Evolutionary conservation across 164 flowering plant species (phyloP), one percentile per base, ranked within the genome.

Genomic region (Pachysandra terminalis): DNA sequence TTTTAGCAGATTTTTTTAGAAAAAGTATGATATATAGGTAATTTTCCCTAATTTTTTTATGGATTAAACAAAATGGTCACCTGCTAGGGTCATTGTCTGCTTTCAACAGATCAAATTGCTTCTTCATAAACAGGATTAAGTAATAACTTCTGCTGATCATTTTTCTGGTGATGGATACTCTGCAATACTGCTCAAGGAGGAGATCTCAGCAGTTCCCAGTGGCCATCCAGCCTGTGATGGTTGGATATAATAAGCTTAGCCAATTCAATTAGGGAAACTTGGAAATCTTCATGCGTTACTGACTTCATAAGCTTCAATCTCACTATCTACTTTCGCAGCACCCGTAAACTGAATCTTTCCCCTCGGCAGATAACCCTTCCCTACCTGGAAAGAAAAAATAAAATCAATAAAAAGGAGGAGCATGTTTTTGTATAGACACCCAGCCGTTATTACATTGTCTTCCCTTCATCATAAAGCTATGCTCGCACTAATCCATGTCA

Each of bases 281-380:
- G 84, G 74, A 93, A 89, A 69, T 82, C 80, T 57, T 84, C 86
- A 19, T 87, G 87, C n/a, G 83, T 89, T 23, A 51, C 63, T 57
- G 84, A 77, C 73, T 83, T 84, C 56, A n/a, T 45, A 37, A 79
- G 68, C 63, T 61, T 73, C 40, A 69, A 21, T 66, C 68, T 77
- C 68, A 74, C 49, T 77, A 62, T 58, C 59, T 68, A 41, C 67
- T 78, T 53, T 68, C 77, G 32, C 27, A 21, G 65, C 64, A 60
- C 60, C 69, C 40, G 13, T 35, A 55, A 71, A 75, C 64, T 78
- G 80, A 61, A 67, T 57, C 74, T 71, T 83, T 74, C 89, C 87
- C 59, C 70, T 77, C 48, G 78, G 82, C 62, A 89, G 63, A 78
- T 84, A 93, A 49, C 85, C 87, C 75, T 81, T 87, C 1, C 87